phyloP scores from a whole-genome alignment of 495 filamentous ascomycete species.

The Darksidea phi region DNA sequence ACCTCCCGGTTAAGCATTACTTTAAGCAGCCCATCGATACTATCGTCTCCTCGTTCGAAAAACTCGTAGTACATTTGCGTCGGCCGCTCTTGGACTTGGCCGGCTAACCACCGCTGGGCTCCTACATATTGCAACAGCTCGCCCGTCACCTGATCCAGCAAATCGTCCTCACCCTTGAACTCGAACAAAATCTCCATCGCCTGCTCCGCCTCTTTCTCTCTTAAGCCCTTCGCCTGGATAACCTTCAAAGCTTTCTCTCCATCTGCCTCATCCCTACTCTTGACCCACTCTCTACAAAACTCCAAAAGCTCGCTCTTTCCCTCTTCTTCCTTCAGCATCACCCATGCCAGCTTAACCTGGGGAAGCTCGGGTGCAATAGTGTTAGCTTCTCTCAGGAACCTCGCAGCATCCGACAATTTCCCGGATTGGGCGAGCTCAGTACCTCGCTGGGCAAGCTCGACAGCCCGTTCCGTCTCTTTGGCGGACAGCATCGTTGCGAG shows the following conservation, averaged over 20 bases:
- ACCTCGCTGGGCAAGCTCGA: slow-evolving; percentile 25
- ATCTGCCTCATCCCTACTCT: slow-evolving; percentile 52
- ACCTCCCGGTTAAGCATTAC: slow-evolving; percentile 56
- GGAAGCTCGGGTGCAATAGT: slow-evolving; percentile 59
- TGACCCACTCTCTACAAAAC: slow-evolving; percentile 56
- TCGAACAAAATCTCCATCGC: slow-evolving; percentile 57
- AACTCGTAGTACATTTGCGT: slow-evolving; percentile 57
- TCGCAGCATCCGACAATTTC: slow-evolving; percentile 40
- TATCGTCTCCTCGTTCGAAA: slow-evolving; percentile 60
- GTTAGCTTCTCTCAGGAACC: slow-evolving; percentile 62
- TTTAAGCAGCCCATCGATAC: slow-evolving; percentile 57
- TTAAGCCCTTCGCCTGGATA: slow-evolving; percentile 55
- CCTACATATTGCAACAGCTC: slow-evolving; percentile 55
- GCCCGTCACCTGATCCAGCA: slow-evolving; percentile 61
- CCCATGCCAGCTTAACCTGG: slow-evolving; percentile 54
- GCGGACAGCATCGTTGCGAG: slow-evolving; percentile 24
- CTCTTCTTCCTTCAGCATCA: slow-evolving; percentile 53
- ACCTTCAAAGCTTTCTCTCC: slow-evolving; percentile 58
- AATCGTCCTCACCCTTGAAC: slow-evolving; percentile 42
- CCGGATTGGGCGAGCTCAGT: slow-evolving; percentile 17
- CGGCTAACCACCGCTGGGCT: slow-evolving; percentile 57
- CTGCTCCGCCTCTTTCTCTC: slow-evolving; percentile 53
- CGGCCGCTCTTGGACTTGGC: slow-evolving; percentile 50
- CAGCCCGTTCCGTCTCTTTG: slow-evolving; percentile 28
- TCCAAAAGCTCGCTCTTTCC: slow-evolving; percentile 51